Base-by-base conservation (phyloP, 768 basidiomycete species). In the Boletus edulis region DNA sequence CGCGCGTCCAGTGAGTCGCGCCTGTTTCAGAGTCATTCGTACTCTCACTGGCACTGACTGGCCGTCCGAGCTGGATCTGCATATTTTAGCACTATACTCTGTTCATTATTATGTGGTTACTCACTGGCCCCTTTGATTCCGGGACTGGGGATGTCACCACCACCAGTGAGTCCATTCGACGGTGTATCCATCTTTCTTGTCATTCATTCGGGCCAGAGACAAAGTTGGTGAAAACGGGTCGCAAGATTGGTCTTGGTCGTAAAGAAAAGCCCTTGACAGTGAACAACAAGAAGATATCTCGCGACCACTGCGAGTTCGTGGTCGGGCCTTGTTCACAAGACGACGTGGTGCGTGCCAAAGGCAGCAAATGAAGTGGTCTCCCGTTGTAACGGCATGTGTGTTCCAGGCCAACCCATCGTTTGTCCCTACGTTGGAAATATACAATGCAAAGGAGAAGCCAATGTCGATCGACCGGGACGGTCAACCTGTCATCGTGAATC, bases 211-310 rank as follows among this genome's bases (percentile, higher is more conserved):
- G n/a, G 5, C 12, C 57, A 81, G 78, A 74, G 61, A 68, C 65
- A 14, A 90, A 89, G 64, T 68, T 89, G 20, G 73, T 91, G 42
- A 89, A 86, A 66, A 75, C 86, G 2, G 79, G 80, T 15, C 76
- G 69, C 37, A 73, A 73, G 13, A 84, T 88, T 53, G 37, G 62
- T 0, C 59, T 91, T 1, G 87, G 87, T 15, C 76, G 89, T 40
- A 86, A 81, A 67, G 80, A 76, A 1, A 69, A 70, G 41, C 73
- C 74, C 0, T 71, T 91, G 2, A 29, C 76, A 5, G 70, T 91
- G 44, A 79, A 78, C 55, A 78, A 76, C 71, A 84, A 83, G 63
- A 85, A 82, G 64, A 76, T 92, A 44, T 91, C 89, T 0, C 75
- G 78, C 29, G 72, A 81, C 20, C 84, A 88, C 58, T 83, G 81